Evolutionary conservation across 129 eudicot species (phyloP).

Genomic region (Saposhnikovia divaricata): DNA sequence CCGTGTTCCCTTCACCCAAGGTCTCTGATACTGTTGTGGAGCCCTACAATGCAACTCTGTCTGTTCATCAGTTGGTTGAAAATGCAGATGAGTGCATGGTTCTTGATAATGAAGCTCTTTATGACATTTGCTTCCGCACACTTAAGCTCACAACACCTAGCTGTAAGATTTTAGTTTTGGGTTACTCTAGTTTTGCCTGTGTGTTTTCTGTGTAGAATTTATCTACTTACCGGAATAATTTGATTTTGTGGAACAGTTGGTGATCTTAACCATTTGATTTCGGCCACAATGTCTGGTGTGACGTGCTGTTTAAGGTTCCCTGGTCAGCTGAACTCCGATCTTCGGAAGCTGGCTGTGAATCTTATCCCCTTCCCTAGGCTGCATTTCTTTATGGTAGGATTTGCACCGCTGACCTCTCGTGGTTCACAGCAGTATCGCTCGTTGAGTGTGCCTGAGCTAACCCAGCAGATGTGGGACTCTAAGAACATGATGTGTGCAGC

Average conservation of each 20-base stretch:
- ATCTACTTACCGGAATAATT: background rate
- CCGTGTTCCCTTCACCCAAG: constrained; percentile 7
- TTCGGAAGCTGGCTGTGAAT: constrained; percentile 10
- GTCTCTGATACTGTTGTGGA: constrained; percentile 10
- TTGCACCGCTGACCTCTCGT: constrained; percentile 6
- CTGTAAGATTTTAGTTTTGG: background rate
- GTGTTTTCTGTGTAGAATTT: background rate
- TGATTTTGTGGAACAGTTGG: constrained; percentile 2
- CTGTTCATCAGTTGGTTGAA: constrained; percentile 7
- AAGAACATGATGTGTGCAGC: constrained; percentile 13
- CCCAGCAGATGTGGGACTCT: constrained; percentile 9
- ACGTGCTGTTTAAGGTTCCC: constrained; percentile 8
- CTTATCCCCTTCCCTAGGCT: constrained; percentile 7
- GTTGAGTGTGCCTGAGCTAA: constrained; percentile 9
- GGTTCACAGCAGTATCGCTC: constrained; percentile 11
- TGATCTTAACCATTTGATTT: constrained; percentile 13
- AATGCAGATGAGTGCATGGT: constrained; percentile 11
- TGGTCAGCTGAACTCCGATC: constrained; percentile 11
- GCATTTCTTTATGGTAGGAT: constrained; percentile 9
- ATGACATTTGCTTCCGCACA: constrained; percentile 7
- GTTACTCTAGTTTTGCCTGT: background rate
- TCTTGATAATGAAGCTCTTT: constrained; percentile 6
- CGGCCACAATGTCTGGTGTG: constrained; percentile 10
- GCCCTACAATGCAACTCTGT: constrained; percentile 6
- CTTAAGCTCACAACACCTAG: constrained; percentile 10